A percentile compares a stretch with the other conserved stretches of the same genome.
phyloP scores from a whole-genome alignment of 345 rosid species.

The Cardamine resedifolia region DNA sequence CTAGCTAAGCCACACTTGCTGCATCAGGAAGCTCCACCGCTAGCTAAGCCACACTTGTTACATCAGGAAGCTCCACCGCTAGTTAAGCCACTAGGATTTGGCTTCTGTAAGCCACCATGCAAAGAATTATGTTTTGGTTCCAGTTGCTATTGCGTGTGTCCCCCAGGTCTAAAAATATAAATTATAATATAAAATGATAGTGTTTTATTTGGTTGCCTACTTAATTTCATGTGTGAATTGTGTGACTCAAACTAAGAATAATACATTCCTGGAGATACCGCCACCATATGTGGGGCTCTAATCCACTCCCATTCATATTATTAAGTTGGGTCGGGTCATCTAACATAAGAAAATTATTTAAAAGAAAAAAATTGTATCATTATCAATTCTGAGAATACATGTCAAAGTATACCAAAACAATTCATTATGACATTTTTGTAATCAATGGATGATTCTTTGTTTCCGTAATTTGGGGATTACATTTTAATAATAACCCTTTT shows the following conservation, averaged over 20 bases:
- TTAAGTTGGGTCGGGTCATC: background rate
- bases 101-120: slow-evolving; percentile 19
- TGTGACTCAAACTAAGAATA: background rate
- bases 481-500: background rate
- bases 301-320: background rate
- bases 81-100: background rate
- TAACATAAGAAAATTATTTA: background rate
- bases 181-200: background rate
- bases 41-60: background rate
- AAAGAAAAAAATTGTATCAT: background rate
- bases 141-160: slow-evolving; percentile 2
- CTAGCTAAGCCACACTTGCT: background rate
- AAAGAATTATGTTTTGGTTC: slow-evolving; percentile 16
- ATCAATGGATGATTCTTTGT: background rate
- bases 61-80: background rate
- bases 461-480: background rate
- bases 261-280: background rate
- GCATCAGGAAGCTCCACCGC: background rate
- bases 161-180: background rate
- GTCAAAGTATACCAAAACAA: background rate
- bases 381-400: background rate
- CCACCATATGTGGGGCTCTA: background rate
- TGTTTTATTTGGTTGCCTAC: background rate
- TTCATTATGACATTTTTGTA: background rate
- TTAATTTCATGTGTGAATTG: background rate